Evolutionary conservation across 1,284 basidiomycete genomes (phyloP), one percentile per base, ranked within the genome.

Genomic region (Phlebopus sp.): DNA sequence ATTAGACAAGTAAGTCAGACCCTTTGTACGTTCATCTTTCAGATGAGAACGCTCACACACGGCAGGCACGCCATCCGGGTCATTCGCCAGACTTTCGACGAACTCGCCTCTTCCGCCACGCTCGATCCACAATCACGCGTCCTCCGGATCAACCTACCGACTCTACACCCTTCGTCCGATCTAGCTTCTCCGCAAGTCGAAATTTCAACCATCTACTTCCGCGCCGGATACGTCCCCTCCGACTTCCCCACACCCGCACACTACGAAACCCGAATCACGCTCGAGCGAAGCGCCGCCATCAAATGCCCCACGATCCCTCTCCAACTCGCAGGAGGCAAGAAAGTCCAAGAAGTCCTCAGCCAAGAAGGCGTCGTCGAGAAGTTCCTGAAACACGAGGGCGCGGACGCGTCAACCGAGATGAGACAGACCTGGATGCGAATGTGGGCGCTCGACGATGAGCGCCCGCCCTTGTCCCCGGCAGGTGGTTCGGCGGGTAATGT

Each of bases 261-360:
- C 18, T 98, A 92, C 74, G 65, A 71, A 3, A 87, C 83, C 2
- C 84, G 95, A 2, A 78, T 88, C 56, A 67, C 80, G 13, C 75
- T 98, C 19, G 93, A 97, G 63, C 73, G 81, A 23, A 89, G 86
- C 13, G 70, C 67, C 31, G 92, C 97, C 0, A 94, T 97, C 74
- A 97, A 98, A 59, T 99, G 95, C 60, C 96, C 96, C 0, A 84
- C 83, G 1, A 81, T 98, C 55, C 85, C 90, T 1, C 77, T 98
- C 4, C 97, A 99, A 61, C 82, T 99, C 3, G 92, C 94, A 0
- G 97, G 96, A 0, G 87, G 90, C 1, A 99, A 99, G 73, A 97
- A 97, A 66, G 84, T 99, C 0, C 97, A 98, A 69, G 86, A 98
- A 62, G 90, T 90, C 0, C 77, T 99, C 13, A 82, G 87, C 2